These are phyloP conservation scores for Neurospora sp. DNA, from an alignment of 495 filamentous ascomycete genomes.

Conservation along the genomic window DNA sequence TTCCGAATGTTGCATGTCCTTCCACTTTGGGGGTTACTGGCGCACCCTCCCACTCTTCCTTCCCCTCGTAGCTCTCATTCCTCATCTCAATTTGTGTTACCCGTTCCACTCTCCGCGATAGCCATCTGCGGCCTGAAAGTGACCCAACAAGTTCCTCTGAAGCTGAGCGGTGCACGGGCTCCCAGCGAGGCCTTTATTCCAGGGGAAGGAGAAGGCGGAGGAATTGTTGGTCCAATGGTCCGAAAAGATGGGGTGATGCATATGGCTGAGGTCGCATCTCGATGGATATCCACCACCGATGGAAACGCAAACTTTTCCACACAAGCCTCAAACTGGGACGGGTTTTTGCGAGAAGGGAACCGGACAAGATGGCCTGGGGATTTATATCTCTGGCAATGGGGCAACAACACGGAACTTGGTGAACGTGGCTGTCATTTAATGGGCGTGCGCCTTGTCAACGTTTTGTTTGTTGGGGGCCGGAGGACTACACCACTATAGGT, in stretches of 20 bases:
- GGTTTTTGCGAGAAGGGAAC: not conserved
- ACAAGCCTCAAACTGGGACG: not conserved
- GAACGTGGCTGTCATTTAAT: constrained; percentile 23
- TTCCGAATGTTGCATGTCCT: not conserved
- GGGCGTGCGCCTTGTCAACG: constrained; percentile 2
- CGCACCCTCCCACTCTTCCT: constrained; percentile 3
- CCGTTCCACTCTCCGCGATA: constrained; percentile 7
- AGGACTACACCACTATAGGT: constrained; percentile 9
- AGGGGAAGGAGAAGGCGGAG: not conserved
- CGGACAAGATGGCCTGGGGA: constrained; percentile 1
- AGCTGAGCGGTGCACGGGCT: constrained; percentile 3
- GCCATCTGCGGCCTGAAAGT: constrained; percentile 15
- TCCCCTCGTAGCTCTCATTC: constrained; percentile 2
- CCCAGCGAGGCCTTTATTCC: not conserved
- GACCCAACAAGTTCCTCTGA: constrained; percentile 4
- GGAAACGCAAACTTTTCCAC: not conserved
- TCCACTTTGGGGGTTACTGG: constrained; percentile 4
- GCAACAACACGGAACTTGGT: constrained; percentile 9
- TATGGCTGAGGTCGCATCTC: not conserved
- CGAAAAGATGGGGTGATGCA: not conserved
- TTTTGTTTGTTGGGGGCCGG: not conserved
- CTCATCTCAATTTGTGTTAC: constrained; percentile 11
- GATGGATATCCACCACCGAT: not conserved
- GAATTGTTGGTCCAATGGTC: not conserved
- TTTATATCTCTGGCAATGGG: constrained; percentile 13